A percentile compares a stretch with the other conserved stretches of the same genome.
Evolutionary conservation across 2,329 filamentous ascomycete species (phyloP).

Genomic region (Rhynchosporium secalis): DNA sequence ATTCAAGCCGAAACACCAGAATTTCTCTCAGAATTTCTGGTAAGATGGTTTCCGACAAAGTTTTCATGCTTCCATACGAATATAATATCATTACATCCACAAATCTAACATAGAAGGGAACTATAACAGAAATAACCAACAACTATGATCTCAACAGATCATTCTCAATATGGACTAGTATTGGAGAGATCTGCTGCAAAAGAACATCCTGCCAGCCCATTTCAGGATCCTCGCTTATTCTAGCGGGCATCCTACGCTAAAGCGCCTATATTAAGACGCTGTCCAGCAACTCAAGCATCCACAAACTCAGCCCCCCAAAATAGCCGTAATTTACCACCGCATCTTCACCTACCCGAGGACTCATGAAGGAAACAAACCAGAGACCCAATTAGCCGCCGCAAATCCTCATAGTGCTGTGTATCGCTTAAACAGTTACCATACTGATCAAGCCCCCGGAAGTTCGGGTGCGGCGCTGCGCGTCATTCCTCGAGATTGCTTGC

Average conservation of each 20-base stretch:
- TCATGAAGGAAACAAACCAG: neutral
- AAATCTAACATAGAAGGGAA: neutral
- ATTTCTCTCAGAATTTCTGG: too few relatives aligned
- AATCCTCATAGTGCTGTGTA: neutral
- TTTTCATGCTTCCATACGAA: neutral
- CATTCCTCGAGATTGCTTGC: constrained; percentile 3
- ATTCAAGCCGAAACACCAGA: too few relatives aligned
- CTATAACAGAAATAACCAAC: neutral
- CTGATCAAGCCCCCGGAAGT: neutral
- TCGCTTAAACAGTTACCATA: neutral
- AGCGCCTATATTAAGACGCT: constrained; percentile 14
- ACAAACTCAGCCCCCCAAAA: constrained; percentile 11
- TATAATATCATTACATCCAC: neutral
- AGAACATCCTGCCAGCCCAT: neutral
- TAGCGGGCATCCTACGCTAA: constrained; percentile 8
- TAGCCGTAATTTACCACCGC: constrained; percentile 9
- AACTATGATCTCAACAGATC: neutral
- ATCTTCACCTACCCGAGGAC: constrained; percentile 3
- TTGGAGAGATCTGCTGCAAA: neutral
- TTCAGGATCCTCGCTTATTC: constrained; percentile 7
- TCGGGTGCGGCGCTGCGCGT: constrained; percentile 1
- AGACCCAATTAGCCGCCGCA: neutral
- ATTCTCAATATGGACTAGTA: neutral
- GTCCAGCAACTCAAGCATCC: neutral
- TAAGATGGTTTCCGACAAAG: neutral